A percentile compares a stretch with the other conserved stretches of the same genome.
Conservation (phyloP, 75 land plant genomes). For the Pinus tabuliformis region DNA sequence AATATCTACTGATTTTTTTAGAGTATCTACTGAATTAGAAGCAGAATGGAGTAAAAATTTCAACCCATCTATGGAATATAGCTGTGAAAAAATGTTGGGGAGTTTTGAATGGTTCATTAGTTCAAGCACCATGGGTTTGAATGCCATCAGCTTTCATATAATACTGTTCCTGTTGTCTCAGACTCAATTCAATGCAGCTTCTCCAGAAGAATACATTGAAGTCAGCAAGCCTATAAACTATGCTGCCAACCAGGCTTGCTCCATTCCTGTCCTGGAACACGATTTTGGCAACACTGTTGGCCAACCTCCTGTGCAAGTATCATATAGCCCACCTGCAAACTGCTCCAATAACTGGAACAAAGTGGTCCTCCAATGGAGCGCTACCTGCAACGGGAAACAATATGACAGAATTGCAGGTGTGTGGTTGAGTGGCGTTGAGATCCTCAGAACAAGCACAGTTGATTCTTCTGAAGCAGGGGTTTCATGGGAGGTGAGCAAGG, state of each 20-base stretch:
- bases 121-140: no score
- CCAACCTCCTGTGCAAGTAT: slow-evolving; percentile 24
- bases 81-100: no score
- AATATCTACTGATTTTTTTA: no score
- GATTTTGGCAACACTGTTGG: slow-evolving; percentile 25
- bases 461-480: slow-evolving; percentile 42
- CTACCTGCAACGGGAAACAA: slow-evolving; percentile 48
- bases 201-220: slow-evolving; percentile 7
- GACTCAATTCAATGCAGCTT: no score
- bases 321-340: slow-evolving; percentile 18
- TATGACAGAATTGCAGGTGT: slow-evolving; percentile 55
- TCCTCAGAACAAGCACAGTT: slow-evolving; percentile 87
- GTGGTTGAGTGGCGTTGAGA: slow-evolving; percentile 92
- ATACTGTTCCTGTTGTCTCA: no score
- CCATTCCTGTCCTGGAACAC: slow-evolving; percentile 21
- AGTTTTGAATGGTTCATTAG: no score
- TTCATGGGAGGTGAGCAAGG: slow-evolving; percentile 80
- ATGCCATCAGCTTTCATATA: no score
- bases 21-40: no score
- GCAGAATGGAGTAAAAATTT: no score
- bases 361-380: slow-evolving; percentile 72
- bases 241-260: background rate
- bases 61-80: no score
- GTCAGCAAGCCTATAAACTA: slow-evolving; percentile 10
- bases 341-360: slow-evolving; percentile 19